Evolutionary conservation across 495 filamentous ascomycete genomes (phyloP), one percentile per base, ranked within the genome.

Genomic region (Tuber borchii): DNA sequence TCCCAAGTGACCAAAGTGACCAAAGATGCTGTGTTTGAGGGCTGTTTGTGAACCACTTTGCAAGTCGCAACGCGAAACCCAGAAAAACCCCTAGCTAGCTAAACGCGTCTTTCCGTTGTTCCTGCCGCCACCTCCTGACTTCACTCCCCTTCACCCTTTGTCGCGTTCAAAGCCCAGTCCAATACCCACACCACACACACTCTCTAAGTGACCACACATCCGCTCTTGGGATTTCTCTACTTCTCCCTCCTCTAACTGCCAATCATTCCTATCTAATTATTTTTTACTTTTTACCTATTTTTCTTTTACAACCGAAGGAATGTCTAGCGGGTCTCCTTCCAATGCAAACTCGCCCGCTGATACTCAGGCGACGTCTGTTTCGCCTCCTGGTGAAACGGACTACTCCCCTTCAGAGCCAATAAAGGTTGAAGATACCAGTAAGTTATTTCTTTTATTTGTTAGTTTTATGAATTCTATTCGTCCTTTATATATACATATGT

Each of bases 291-390:
- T 65, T 16, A 2, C 56, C 14, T 34, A 2, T 34, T 19, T 19
- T 5, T n/a, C 26, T 65, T 34, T 17, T 31, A 65, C 56, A 34
- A 34, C 56, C 10, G 14, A 7, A 65, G 56, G 34, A 31, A 65
- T 65, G 56, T 65, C 56, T 34, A 65, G 56, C 56, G 56, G 56
- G 56, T 34, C 56, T 31, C 56, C 56, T 31, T 65, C 56, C 3
- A 65, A 65, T 65, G 56, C 56, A 65, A 65, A 65, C 56, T 65
- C 56, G n/a, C 56, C 56, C 26, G 56, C 56, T 34, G 56, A 65
- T 65, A 65, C 56, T 16, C 56, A 65, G 26, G 56, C 56, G 56
- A 65, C 56, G 0, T 65, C 56, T 65, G 56, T 65, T 65, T 65
- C 56, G 10, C 56, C 56, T 65, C 56, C 56, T 34, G 26, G 56